These are phyloP conservation scores for Zygotorulaspora mrakii DNA, from an alignment of 1,139 yeast genomes.

Conservation along the genomic window DNA sequence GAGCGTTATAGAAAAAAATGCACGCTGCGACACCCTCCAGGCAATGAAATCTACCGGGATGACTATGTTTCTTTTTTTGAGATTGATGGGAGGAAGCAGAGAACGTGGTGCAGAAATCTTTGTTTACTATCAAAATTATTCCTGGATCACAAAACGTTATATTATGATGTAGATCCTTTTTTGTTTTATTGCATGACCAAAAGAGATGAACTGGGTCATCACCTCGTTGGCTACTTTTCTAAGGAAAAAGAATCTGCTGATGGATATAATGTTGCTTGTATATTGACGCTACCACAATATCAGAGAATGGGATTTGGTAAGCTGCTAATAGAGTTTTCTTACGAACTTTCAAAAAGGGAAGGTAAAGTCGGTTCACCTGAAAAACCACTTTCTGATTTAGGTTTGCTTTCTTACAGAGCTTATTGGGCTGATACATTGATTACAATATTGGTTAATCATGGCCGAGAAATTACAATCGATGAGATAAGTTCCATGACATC, in stretches of 20 bases:
- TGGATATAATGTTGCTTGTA: conserved; percentile 96
- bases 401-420: conserved; percentile 87
- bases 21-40: conserved; percentile 92
- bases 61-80: conserved; percentile 84
- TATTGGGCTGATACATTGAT: conserved; percentile 93
- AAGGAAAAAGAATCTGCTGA: conserved; percentile 96
- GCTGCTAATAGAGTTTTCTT: conserved; percentile 85
- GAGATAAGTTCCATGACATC: conserved; percentile 83
- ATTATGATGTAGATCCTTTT: conserved; percentile 97
- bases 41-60: conserved; percentile 93
- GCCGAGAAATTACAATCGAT: conserved; percentile 79
- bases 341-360: conserved; percentile 82
- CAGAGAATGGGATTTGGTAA: conserved; percentile 95
- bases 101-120: conserved; percentile 95
- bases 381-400: conserved; percentile 93
- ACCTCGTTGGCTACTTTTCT: conserved; percentile 91
- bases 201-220: conserved; percentile 85
- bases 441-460: conserved; percentile 63
- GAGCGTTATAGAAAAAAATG: conserved; percentile 86
- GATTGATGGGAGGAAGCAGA: conserved; percentile 90
- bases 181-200: conserved; percentile 92
- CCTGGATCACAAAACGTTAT: conserved; percentile 89
- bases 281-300: conserved; percentile 89
- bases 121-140: conserved; percentile 85
- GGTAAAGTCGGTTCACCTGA: conserved; percentile 94